Base-by-base conservation (phyloP, 441 rosid species). In the Arabidopsis lyrata region DNA sequence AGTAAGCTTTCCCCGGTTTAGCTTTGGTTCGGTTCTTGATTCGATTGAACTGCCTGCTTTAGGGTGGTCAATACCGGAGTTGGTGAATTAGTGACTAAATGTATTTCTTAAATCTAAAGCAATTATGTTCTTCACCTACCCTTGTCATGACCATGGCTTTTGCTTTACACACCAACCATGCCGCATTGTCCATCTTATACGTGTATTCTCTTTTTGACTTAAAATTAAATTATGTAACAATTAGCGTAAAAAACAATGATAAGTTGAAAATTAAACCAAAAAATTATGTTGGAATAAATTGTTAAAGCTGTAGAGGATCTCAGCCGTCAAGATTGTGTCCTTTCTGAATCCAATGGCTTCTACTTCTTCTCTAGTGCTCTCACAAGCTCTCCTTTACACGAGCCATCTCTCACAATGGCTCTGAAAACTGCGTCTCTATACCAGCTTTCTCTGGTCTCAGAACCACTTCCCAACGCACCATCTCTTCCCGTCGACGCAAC, bases 311-410 rank as follows among this genome's bases (percentile, higher is more conserved):
- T 81, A 81, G 88, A 78, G 73, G 69, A 63, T 72, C 69, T 73
- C 2, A 35, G 63, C 10, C n/a, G 90, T 76, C 2, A 55, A 67
- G 87, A 86, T 61, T 86, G 49, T 35, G 14, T 31, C 57, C 27
- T 53, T 45, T 12, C 31, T 14, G 49, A 57, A 89, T 88, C 95
- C 75, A 86, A 91, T 91, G 98, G 96, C 97, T 70, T 88, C 95
- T 18, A 66, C 95, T 67, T 82, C 94, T 6, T 88, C 98, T 70
- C 81, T 83, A 22, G 78, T 87, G 12, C 88, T 91, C 34, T 87
- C 96, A 5, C 97, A 94, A 62, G 86, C 92, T 53, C 86, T 91
- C 64, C 68, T 90, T 90, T 22, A 81, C 88, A 16, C 84, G 91
- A 16, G 81, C 88, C 69, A 73, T 83, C 66, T 84, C 88, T 58